Percentiles rank a stretch among this genome's conserved stretches.
These are phyloP conservation scores for Triangularia verruculosa DNA, from an alignment of 2,329 filamentous ascomycete genomes.

Conservation along the genomic window DNA sequence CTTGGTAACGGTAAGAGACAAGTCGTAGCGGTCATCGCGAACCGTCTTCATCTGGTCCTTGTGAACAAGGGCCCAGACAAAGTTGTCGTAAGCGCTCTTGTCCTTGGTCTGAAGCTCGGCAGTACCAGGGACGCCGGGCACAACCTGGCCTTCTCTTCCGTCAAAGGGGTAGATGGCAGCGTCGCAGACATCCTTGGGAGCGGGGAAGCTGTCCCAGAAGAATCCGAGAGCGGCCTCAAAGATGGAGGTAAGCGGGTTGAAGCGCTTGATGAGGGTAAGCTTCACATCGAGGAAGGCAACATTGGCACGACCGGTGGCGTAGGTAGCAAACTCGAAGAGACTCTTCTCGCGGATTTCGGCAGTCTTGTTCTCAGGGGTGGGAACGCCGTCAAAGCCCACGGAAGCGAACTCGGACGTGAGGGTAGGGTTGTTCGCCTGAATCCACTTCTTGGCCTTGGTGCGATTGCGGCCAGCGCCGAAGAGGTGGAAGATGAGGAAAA, in stretches of 20 bases:
- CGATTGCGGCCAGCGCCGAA: constrained; percentile 79
- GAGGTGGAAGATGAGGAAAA: constrained; percentile 76
- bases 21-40: constrained; percentile 89
- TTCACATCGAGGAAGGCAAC: constrained; percentile 86
- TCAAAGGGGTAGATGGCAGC: constrained; percentile 85
- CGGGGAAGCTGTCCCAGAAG: constrained; percentile 72
- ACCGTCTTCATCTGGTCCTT: constrained; percentile 90
- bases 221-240: constrained; percentile 69
- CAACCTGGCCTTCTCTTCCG: constrained; percentile 77
- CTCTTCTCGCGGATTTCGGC: constrained; percentile 79
- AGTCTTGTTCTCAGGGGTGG: constrained; percentile 42
- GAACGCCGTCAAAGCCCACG: constrained; percentile 71
- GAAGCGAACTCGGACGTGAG: constrained; percentile 80
- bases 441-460: constrained; percentile 76
- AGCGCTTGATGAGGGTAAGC: constrained; percentile 77
- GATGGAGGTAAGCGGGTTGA: constrained; percentile 66
- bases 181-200: constrained; percentile 70
- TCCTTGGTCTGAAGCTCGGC: constrained; percentile 55
- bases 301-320: constrained; percentile 90
- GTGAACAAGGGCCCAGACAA: constrained; percentile 93
- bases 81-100: constrained; percentile 77
- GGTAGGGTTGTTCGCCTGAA: constrained; percentile 66
- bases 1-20: constrained; percentile 90
- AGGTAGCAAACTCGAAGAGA: constrained; percentile 79
- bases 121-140: constrained; percentile 62